Evolutionary conservation across 768 basidiomycete genomes (phyloP).

Genomic region (Amanita molliuscula): DNA sequence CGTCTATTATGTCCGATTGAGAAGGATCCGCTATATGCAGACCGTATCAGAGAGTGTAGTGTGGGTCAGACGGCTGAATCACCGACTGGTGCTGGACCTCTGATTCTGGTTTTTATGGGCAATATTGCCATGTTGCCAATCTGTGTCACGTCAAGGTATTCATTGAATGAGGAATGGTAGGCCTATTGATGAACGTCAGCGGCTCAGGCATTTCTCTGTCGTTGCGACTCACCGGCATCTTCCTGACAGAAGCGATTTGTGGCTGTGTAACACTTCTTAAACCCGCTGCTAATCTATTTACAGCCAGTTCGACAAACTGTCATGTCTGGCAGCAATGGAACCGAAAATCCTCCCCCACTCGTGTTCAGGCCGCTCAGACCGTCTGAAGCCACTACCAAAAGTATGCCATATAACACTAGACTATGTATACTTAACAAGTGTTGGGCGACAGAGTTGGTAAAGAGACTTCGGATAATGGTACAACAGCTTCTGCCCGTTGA

Average conservation of each 20-base stretch:
- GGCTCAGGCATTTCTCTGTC: not conserved
- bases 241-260: conserved; percentile 17
- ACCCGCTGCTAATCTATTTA: too few relatives aligned
- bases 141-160: conserved; percentile 66
- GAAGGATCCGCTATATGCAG: conserved; percentile 57
- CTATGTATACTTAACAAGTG: not conserved
- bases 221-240: conserved; percentile 42
- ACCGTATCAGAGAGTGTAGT: conserved; percentile 6
- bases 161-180: conserved; percentile 93
- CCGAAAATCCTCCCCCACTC: conserved; percentile 36
- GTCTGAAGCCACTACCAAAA: conserved; percentile 65
- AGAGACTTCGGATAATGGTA: conserved; percentile 68
- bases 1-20: conserved; percentile 86
- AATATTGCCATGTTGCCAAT: conserved; percentile 87
- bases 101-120: conserved; percentile 84
- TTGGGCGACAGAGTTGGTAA: conserved; percentile 55
- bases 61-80: conserved; percentile 14
- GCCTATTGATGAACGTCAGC: conserved; percentile 43
- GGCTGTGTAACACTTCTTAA: conserved; percentile 6
- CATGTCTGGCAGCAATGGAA: conserved; percentile 18
- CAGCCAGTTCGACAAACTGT: too few relatives aligned
- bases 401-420: conserved; percentile 28
- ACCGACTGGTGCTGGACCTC: conserved; percentile 88
- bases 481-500: conserved; percentile 71
- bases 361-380: conserved; percentile 40